These are phyloP conservation scores for Globisporangium barbulae DNA, from an alignment of 352 stramenopile genomes.

Conservation along the genomic window DNA sequence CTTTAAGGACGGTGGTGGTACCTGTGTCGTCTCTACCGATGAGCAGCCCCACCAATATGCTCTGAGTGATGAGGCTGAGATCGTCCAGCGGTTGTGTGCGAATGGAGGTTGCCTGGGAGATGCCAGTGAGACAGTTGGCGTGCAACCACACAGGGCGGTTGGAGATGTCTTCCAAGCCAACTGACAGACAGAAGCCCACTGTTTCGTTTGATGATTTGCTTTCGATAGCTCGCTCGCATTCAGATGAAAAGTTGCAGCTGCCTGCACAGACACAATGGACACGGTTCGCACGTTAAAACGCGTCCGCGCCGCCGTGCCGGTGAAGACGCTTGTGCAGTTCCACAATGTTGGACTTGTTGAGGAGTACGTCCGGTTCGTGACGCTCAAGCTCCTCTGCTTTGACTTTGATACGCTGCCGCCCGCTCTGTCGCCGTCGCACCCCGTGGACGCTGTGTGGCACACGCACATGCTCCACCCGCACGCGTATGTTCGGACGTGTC, in stretches of 20 bases:
- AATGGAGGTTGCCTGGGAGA: too few species aligned
- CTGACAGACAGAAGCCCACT: too few species aligned
- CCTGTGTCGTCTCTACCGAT: too few species aligned
- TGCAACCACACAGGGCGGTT: too few species aligned
- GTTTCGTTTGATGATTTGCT: too few species aligned
- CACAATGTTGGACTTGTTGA: not conserved
- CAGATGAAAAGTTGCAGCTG: not conserved
- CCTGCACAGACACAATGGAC: not conserved
- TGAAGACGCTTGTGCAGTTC: slow-evolving; percentile 1
- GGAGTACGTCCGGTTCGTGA: slow-evolving; percentile 2
- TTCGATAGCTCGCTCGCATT: not conserved
- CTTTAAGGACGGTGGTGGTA: too few species aligned
- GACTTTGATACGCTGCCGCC: not conserved
- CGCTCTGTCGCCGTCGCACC: not conserved
- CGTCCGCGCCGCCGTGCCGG: not conserved
- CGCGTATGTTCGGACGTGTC: not conserved
- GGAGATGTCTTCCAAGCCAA: too few species aligned
- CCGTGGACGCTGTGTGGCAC: not conserved
- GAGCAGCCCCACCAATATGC: too few species aligned
- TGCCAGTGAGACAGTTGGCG: too few species aligned
- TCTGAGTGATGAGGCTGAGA: too few species aligned
- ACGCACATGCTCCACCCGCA: slow-evolving; percentile 5
- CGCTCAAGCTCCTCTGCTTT: not conserved
- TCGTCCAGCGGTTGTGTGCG: too few species aligned
- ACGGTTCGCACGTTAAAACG: not conserved